Evolutionary conservation across 2,329 filamentous ascomycete genomes (phyloP).

Genomic region (Fusarium sp.): DNA sequence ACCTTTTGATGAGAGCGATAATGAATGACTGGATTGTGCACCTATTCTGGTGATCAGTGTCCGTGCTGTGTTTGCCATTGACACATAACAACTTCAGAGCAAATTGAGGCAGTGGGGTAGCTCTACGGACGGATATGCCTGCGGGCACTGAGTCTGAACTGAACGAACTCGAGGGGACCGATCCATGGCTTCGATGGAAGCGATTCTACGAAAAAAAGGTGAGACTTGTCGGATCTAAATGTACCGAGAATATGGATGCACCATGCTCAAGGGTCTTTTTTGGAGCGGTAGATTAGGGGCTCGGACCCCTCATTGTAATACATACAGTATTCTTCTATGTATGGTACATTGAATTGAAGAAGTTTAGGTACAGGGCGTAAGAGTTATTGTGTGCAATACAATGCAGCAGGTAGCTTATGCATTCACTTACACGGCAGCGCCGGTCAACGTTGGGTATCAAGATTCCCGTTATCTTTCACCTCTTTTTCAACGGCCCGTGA

Average conservation of each 20-base stretch:
- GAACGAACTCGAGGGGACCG: neutral
- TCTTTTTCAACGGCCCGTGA: slow-evolving; percentile 37
- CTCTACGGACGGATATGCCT: neutral
- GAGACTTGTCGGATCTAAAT: slow-evolving; percentile 12
- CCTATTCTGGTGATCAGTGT: slow-evolving; percentile 33
- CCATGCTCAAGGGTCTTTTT: slow-evolving; percentile 2
- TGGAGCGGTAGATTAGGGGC: slow-evolving; percentile 3
- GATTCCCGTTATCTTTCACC: slow-evolving; percentile 40
- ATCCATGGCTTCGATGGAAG: neutral
- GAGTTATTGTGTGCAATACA: neutral
- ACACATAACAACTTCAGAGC: neutral
- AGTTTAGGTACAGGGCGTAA: neutral
- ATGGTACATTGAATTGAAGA: neutral
- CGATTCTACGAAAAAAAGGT: neutral
- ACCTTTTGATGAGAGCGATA: neutral
- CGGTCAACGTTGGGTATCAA: slow-evolving; percentile 32
- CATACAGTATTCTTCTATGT: neutral
- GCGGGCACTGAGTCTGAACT: neutral
- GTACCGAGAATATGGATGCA: slow-evolving; percentile 15
- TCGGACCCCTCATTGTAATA: slow-evolving; percentile 15
- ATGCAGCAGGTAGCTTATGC: neutral
- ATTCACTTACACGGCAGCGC: slow-evolving; percentile 27
- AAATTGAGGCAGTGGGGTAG: neutral
- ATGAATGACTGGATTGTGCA: slow-evolving; percentile 7
- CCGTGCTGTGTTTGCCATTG: slow-evolving; percentile 24